Percentiles rank a stretch among this genome's conserved stretches.
Evolutionary conservation across 306 rosid species (phyloP).

Genomic region (Citrullus amarus): DNA sequence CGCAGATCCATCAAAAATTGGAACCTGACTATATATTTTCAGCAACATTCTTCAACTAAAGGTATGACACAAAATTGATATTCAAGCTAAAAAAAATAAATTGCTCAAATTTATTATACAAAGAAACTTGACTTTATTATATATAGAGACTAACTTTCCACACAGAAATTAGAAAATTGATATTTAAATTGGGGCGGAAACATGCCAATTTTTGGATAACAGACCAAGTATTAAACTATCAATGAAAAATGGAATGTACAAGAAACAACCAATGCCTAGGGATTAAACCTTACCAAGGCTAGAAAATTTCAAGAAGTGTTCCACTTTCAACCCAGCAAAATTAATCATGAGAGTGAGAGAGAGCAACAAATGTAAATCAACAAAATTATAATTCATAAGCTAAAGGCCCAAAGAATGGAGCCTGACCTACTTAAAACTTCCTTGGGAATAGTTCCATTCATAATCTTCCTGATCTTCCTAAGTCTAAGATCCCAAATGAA

Average conservation of each 20-base stretch:
- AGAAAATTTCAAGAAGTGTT: not conserved
- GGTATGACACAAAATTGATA: not conserved
- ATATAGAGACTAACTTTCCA: not conserved
- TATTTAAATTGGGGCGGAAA: not conserved
- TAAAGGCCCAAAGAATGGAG: not conserved
- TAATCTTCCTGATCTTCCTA: not conserved
- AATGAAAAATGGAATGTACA: not conserved
- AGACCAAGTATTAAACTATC: not conserved
- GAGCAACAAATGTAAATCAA: not conserved
- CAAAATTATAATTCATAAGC: not conserved
- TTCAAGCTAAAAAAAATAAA: not conserved
- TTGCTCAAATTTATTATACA: not conserved
- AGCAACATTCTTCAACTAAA: slow-evolving; percentile 11
- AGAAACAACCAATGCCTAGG: not conserved
- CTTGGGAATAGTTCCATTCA: not conserved
- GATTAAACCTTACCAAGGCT: not conserved
- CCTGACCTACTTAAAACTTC: not conserved
- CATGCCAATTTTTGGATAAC: not conserved
- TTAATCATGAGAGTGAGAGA: not conserved
- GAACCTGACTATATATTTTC: slow-evolving; percentile 40
- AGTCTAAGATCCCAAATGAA: not conserved
- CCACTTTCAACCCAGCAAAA: not conserved
- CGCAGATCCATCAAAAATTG: slow-evolving; percentile 88
- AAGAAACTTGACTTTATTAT: not conserved
- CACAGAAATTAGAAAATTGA: not conserved